Base-by-base conservation (phyloP, 2,329 filamentous ascomycete species). In the Fusarium sp. region DNA sequence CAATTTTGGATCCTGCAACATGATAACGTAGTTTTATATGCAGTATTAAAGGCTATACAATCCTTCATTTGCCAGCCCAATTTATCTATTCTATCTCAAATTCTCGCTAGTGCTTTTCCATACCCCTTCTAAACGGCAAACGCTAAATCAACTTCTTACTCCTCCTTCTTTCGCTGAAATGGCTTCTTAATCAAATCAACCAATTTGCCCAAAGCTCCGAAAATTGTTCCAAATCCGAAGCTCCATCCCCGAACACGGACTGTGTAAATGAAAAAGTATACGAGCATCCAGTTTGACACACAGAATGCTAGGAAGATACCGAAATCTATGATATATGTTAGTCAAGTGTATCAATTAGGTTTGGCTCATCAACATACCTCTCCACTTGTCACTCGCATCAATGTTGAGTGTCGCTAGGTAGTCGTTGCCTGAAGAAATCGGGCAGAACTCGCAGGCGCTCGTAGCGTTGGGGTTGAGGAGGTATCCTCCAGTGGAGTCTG, bases 201-300 rank as follows among this genome's bases (percentile, higher is more conserved):
- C 20, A 73, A 23, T 52, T 70, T 74, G 38, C 72, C 72, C 55
- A 74, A 33, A 10, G 35, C 40, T 11, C 71, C 60, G 59, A 74
- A 74, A 6, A 74, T 35, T 15, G 53, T 65, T 12, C 88, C 88
- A 63, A 93, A 84, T 0, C 91, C 92, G 79, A 94, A 94, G 26
- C 81, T 87, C 91, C 91, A 94, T 11, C 90, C 87, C 70, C 86
- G 86, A 59, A 94, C 88, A 20, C 92, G 85, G 10, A 93, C 90
- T 5, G 89, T 91, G 80, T 91, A 94, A 61, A 94, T 89, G 77
- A 94, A 93, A 81, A 93, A 93, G 78, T 92, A 93, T 2, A 93
- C 91, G 58, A 94, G 70, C 42, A 86, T 81, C 89, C 90, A 93
- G 76, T 93, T 94, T 54, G 88, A 90, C 17, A 92, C 81, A 56